A percentile compares a stretch with the other conserved stretches of the same genome.
Evolutionary conservation across 2,329 filamentous ascomycete genomes (phyloP).

Genomic region (Pseudonectria foliicola): DNA sequence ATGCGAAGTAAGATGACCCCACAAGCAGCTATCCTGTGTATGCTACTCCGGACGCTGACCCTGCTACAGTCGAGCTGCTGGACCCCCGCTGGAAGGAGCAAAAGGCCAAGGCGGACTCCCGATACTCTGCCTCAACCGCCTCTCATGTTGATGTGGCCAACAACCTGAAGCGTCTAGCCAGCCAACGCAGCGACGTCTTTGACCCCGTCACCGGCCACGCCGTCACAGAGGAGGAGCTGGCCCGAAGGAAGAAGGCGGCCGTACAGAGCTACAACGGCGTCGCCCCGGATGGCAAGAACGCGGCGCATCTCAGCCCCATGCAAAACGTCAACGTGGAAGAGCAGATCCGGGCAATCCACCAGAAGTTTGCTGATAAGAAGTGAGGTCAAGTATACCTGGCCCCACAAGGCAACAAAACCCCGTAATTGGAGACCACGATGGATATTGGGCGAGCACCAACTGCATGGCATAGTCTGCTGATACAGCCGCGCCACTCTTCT

Average conservation of each 20-base stretch:
- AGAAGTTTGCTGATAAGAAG: constrained; percentile 41
- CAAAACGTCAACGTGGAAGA: constrained; percentile 74
- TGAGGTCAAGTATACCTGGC: constrained; percentile 16
- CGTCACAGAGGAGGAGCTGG: constrained; percentile 65
- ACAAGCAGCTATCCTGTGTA: not conserved
- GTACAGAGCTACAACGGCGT: constrained; percentile 54
- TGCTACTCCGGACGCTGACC: constrained; percentile 26
- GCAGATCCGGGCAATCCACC: constrained; percentile 63
- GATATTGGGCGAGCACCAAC: not conserved
- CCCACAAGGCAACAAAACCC: not conserved
- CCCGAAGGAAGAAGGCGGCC: constrained; percentile 69
- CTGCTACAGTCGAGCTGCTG: constrained; percentile 67
- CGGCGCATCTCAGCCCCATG: constrained; percentile 49
- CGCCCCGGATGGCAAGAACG: constrained; percentile 51
- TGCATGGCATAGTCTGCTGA: too few relatives aligned
- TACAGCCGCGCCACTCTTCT: not conserved
- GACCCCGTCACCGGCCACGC: constrained; percentile 64
- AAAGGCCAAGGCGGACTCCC: constrained; percentile 78
- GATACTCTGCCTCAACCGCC: constrained; percentile 78
- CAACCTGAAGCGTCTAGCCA: constrained; percentile 91
- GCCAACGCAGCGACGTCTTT: constrained; percentile 81
- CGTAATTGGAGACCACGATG: not conserved
- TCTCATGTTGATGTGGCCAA: constrained; percentile 82
- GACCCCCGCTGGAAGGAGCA: constrained; percentile 96
- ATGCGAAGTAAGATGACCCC: constrained; percentile 64